Percentiles rank a stretch among this genome's conserved stretches.
Evolutionary conservation across 2,329 filamentous ascomycete genomes (phyloP).

Genomic region (Pyricularia sp.): DNA sequence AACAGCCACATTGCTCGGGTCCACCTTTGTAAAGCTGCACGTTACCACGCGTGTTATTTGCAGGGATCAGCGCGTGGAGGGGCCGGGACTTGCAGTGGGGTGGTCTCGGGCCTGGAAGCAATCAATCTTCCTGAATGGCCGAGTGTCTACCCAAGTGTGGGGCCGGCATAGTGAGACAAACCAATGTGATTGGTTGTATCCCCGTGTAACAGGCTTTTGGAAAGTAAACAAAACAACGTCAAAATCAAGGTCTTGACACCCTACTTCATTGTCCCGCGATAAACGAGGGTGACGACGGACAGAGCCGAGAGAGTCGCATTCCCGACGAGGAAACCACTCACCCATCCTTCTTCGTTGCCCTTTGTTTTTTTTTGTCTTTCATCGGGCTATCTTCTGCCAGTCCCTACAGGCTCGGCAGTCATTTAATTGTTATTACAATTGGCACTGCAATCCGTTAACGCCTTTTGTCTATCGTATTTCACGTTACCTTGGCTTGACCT

Average conservation of each 20-base stretch:
- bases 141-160: background rate
- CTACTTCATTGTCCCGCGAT: background rate
- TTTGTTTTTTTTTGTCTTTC: background rate
- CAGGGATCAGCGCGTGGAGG: background rate
- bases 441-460: background rate
- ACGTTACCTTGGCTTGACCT: background rate
- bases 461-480: background rate
- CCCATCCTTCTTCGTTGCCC: conserved; percentile 9
- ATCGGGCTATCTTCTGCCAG: background rate
- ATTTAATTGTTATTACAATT: background rate
- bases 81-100: background rate
- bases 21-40: background rate
- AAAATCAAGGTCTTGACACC: background rate
- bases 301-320: conserved; percentile 11
- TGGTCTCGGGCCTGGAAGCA: background rate
- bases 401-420: background rate
- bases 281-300: background rate
- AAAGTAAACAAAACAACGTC: conserved; percentile 1
- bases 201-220: background rate
- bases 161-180: background rate
- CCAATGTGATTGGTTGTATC: background rate
- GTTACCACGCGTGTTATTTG: background rate
- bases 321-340: conserved; percentile 11
- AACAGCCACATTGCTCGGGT: background rate
- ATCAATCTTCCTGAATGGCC: background rate